Evolutionary conservation across 1,139 yeast genomes (phyloP), one percentile per base, ranked within the genome.

Genomic region (Blastobotrys arbuscula): DNA sequence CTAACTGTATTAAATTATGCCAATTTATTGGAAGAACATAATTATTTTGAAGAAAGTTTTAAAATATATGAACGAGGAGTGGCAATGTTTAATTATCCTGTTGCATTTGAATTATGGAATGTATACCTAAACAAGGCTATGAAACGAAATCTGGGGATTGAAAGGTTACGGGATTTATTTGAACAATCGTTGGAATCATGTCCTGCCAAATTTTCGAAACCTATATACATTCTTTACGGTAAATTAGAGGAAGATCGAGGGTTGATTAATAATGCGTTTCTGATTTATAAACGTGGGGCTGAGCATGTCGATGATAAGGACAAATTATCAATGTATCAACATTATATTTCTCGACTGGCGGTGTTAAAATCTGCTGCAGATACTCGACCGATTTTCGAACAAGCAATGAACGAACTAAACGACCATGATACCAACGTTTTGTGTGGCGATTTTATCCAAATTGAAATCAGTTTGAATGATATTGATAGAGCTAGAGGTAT

Each of bases 41-140:
- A 70, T 1, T 70, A 72, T 45, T 72, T 65, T 55, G 81, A 77
- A 50, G 76, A 75, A 50, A 70, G 85, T 15, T 82, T 82, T 59
- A 72, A 74, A 44, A 73, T 84, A 0, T 87, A 79, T 62, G 96
- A 88, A 60, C 67, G 77, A 13, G 94, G 90, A 0, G 62, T 87
- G 26, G 71, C 68, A 8, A 58, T 77, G 15, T 89, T 89, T 62
- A 69, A 73, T 9, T 82, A 81, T 55, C 81, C 84, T 1, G 72
- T 76, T 3, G 81, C 82, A 15, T 82, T 75, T 59, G 88, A 86
- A 56, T 72, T 89, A 26, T 87, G 94, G 92, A 79, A 77, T 51
- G 68, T 77, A 10, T 89, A 88, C 62, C 61, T 89, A 35, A 67
- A 75, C 1, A 81, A 78, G 51, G 75, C 79, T 0, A 55, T 81